phyloP scores from a whole-genome alignment of 768 basidiomycete species.

The Grammothele lineata region DNA sequence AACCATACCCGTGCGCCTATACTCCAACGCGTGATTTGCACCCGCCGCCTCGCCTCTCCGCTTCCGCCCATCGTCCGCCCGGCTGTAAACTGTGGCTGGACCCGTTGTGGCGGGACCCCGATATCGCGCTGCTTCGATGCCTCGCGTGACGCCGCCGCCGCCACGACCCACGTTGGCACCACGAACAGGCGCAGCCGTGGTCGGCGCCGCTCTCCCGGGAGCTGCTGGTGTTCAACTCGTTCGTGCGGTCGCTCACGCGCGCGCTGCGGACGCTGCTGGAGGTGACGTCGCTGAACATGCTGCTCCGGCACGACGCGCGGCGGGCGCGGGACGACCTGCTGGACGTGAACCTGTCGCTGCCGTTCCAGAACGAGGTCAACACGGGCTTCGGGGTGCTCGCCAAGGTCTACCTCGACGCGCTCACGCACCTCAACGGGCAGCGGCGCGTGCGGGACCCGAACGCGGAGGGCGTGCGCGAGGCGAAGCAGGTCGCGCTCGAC shows the following conservation, averaged over 20 bases:
- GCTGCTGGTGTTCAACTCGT: conserved; percentile 96
- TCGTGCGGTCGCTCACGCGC: conserved; percentile 87
- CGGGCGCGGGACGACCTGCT: conserved; percentile 85
- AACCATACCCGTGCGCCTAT: no score
- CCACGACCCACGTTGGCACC: no score
- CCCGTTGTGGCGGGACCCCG: no score
- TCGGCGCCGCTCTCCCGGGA: conserved; percentile 95
- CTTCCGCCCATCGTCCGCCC: no score
- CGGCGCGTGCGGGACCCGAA: conserved; percentile 73
- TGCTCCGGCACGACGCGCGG: conserved; percentile 84
- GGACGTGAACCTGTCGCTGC: conserved; percentile 87
- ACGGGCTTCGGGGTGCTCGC: conserved; percentile 97
- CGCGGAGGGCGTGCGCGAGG: conserved; percentile 74
- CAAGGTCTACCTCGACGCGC: conserved; percentile 93
- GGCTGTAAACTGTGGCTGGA: no score
- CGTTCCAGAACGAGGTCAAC: conserved; percentile 95
- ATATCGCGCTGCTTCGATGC: no score
- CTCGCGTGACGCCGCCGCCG: no score
- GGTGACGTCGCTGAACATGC: conserved; percentile 88
- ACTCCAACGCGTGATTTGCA: no score
- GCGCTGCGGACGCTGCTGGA: conserved; percentile 89
- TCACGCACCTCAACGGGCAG: conserved; percentile 82
- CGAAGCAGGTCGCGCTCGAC: conserved; percentile 82
- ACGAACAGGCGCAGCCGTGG: conserved; percentile 78
- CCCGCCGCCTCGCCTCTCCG: no score